phyloP scores from a whole-genome alignment of 1,284 basidiomycete species.

The Meripilus lineatus region DNA sequence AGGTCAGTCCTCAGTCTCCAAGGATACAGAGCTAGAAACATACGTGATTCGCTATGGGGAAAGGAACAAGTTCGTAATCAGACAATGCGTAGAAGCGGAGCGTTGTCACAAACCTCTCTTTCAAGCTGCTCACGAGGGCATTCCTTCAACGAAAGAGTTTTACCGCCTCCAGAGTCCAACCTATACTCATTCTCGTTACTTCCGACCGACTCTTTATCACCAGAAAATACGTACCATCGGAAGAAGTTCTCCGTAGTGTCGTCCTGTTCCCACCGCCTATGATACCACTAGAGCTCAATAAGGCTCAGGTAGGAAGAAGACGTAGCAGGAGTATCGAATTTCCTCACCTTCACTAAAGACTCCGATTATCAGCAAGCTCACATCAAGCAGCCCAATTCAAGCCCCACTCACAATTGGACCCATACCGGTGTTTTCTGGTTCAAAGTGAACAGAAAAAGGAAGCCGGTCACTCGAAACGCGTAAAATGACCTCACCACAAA shows the following conservation, averaged over 20 bases:
- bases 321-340: too few species aligned
- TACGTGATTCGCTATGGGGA: slow-evolving; percentile 33
- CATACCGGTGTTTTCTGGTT: slow-evolving; percentile 66
- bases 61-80: neutral
- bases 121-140: slow-evolving; percentile 68
- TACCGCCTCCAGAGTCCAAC: slow-evolving; percentile 70
- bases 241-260: slow-evolving; percentile 72
- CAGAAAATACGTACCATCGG: slow-evolving; percentile 41
- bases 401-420: slow-evolving; percentile 49
- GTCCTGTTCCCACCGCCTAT: slow-evolving; percentile 55
- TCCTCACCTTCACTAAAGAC: slow-evolving; percentile 36
- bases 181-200: slow-evolving; percentile 30
- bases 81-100: neutral
- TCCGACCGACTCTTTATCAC: neutral
- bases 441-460: neutral
- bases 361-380: too few species aligned
- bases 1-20: neutral
- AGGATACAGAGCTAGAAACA: slow-evolving; percentile 15
- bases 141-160: slow-evolving; percentile 56
- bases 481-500: neutral
- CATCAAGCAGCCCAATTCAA: too few species aligned
- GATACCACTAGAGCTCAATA: slow-evolving; percentile 48
- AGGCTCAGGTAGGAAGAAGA: too few species aligned
- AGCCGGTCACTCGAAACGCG: neutral
- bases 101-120: slow-evolving; percentile 41